These are phyloP conservation scores for Trichoderma pleuroti DNA, from an alignment of 2,329 filamentous ascomycete species.

Conservation along the genomic window DNA sequence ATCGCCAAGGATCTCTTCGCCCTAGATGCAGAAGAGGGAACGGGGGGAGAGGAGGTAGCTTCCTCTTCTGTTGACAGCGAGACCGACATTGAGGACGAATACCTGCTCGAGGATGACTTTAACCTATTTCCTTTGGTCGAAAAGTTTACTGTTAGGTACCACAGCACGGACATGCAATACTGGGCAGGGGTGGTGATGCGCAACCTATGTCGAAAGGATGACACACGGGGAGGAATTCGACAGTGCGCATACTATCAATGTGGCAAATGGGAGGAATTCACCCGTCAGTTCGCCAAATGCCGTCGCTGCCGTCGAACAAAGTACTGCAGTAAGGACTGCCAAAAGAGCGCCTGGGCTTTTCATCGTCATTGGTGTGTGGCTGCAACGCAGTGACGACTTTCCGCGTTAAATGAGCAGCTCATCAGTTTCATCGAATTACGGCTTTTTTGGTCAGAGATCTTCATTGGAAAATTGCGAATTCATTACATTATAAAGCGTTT, in stretches of 20 bases:
- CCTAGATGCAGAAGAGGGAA: constrained; percentile 67
- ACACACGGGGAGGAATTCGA: constrained; percentile 86
- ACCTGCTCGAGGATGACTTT: constrained; percentile 86
- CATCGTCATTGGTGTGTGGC: constrained; percentile 97
- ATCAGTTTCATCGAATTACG: not conserved
- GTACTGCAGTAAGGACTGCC: constrained; percentile 99
- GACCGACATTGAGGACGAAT: constrained; percentile 75
- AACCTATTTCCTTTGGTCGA: constrained; percentile 98
- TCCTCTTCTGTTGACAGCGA: constrained; percentile 40
- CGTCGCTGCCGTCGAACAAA: constrained; percentile 93
- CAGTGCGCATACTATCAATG: constrained; percentile 98
- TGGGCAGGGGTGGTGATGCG: constrained; percentile 99
- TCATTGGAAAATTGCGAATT: constrained; percentile 33
- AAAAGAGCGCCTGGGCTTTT: constrained; percentile 98
- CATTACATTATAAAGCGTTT: constrained; percentile 43
- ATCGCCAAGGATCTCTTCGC: constrained; percentile 81
- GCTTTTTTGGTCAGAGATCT: constrained; percentile 30
- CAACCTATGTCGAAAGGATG: constrained; percentile 96
- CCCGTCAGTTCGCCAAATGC: constrained; percentile 96
- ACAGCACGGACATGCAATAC: constrained; percentile 97
- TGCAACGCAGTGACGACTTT: constrained; percentile 50
- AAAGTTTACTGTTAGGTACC: constrained; percentile 94
- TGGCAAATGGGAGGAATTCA: constrained; percentile 96
- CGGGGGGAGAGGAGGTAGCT: constrained; percentile 49
- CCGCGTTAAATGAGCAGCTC: not conserved